Conservation (phyloP, 2,329 filamentous ascomycete species). For the Lachnellula occidentalis region DNA sequence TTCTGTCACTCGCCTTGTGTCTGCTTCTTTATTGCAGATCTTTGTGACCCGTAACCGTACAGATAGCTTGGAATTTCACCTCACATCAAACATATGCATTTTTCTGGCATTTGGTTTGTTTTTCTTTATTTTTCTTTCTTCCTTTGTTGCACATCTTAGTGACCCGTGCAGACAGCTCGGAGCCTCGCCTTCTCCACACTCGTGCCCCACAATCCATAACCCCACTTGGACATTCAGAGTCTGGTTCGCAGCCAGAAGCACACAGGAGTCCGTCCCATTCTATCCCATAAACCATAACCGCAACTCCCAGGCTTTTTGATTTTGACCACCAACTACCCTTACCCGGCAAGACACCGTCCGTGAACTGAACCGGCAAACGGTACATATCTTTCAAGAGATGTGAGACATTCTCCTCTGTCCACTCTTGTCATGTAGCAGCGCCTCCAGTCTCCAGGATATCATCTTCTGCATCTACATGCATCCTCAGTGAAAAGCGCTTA, state of each 20-base stretch:
- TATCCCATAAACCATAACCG: background rate
- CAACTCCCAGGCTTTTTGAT: background rate
- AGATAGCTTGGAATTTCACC: no score
- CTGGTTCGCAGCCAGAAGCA: background rate
- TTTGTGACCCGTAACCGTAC: no score
- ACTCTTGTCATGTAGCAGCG: no score
- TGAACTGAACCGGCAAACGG: no score
- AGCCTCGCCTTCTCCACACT: background rate
- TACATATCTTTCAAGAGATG: no score
- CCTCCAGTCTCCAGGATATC: no score
- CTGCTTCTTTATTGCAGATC: no score
- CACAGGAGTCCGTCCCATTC: background rate
- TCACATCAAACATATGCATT: no score
- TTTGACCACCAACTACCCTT: background rate
- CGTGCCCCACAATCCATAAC: background rate
- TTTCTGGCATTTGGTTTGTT: no score
- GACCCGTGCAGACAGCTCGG: background rate
- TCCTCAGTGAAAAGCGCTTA: conserved; percentile 45
- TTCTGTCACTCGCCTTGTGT: no score
- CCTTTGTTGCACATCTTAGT: background rate
- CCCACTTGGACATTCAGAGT: background rate
- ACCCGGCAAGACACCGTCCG: no score
- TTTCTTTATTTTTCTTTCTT: background rate
- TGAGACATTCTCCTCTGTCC: no score
- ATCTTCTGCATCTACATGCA: background rate